Conservation (phyloP, 2,329 filamentous ascomycete genomes). For the Colletotrichum tabaci region DNA sequence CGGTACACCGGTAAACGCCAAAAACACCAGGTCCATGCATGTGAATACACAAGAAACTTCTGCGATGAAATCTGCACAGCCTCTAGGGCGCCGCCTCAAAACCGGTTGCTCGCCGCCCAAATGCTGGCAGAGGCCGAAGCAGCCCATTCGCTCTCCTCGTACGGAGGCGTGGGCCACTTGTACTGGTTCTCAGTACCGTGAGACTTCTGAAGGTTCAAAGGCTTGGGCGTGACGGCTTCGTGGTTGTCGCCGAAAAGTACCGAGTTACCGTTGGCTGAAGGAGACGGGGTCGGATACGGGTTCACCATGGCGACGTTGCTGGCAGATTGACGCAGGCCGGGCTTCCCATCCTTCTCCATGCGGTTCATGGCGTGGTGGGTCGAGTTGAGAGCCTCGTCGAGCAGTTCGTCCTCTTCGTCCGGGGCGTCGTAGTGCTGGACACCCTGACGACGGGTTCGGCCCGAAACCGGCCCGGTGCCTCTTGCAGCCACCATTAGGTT, state of each 20-base stretch:
- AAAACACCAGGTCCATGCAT: conserved; percentile 43
- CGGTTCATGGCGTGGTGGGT: conserved; percentile 82
- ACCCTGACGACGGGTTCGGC: conserved; percentile 84
- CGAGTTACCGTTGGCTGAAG: conserved; percentile 87
- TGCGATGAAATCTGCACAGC: conserved; percentile 23
- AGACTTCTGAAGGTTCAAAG: conserved; percentile 76
- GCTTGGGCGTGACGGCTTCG: conserved; percentile 76
- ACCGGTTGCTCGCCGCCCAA: conserved; percentile 78
- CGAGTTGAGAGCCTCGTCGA: conserved; percentile 88
- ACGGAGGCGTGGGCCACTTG: conserved; percentile 96
- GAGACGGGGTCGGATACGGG: conserved; percentile 77
- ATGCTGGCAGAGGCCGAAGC: conserved; percentile 86
- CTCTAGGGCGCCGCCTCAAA: conserved; percentile 56
- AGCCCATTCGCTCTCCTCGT: conserved; percentile 94
- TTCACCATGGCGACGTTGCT: conserved; percentile 74
- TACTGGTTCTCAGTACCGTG: conserved; percentile 59
- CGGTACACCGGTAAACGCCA: conserved; percentile 38
- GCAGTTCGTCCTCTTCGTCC: conserved; percentile 94
- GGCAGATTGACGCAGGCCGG: conserved; percentile 72
- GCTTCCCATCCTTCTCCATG: conserved; percentile 71
- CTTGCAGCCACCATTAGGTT: conserved; percentile 72
- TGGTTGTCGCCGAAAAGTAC: conserved; percentile 79
- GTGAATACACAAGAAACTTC: conserved; percentile 40
- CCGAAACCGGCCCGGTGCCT: conserved; percentile 76
- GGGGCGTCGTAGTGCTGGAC: conserved; percentile 92